These are phyloP conservation scores for Rhizopogon vinicolor DNA, from an alignment of 768 basidiomycete species.

Conservation along the genomic window DNA sequence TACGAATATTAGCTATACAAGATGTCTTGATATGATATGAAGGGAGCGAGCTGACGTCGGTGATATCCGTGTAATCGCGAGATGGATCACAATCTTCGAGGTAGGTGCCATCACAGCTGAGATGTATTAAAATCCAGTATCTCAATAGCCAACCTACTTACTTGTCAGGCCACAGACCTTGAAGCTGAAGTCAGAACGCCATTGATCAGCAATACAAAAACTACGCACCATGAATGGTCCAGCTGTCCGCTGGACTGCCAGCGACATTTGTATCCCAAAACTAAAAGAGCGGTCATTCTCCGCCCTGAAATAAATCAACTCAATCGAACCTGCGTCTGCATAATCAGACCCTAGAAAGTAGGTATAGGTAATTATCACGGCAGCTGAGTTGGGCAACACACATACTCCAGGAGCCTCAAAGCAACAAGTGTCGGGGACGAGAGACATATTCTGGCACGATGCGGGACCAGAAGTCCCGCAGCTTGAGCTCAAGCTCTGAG, in stretches of 20 bases:
- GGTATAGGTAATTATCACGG: not conserved
- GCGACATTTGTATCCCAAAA: conserved; percentile 70
- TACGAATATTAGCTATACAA: not conserved
- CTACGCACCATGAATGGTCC: conserved; percentile 72
- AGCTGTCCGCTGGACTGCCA: conserved; percentile 60
- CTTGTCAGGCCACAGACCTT: conserved; percentile 68
- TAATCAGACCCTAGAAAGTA: conserved; percentile 46
- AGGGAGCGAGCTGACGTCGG: conserved; percentile 25
- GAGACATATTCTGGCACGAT: conserved; percentile 47
- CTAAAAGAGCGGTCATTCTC: conserved; percentile 23
- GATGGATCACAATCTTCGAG: conserved; percentile 33
- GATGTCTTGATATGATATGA: not conserved
- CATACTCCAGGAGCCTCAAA: conserved; percentile 62
- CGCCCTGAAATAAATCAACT: not conserved
- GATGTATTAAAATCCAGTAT: not conserved
- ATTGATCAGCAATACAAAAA: not conserved
- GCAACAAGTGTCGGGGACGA: conserved; percentile 52
- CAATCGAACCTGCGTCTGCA: conserved; percentile 46
- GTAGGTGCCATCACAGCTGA: conserved; percentile 51
- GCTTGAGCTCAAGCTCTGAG: conserved; percentile 39
- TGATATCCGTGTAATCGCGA: conserved; percentile 41
- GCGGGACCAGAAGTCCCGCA: conserved; percentile 44
- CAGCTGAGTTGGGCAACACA: conserved; percentile 3
- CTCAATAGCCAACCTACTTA: conserved; percentile 20
- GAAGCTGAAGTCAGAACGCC: conserved; percentile 1